Evolutionary conservation across 495 filamentous ascomycete species (phyloP), one percentile per base, ranked within the genome.

Genomic region (Neurospora pannonica): DNA sequence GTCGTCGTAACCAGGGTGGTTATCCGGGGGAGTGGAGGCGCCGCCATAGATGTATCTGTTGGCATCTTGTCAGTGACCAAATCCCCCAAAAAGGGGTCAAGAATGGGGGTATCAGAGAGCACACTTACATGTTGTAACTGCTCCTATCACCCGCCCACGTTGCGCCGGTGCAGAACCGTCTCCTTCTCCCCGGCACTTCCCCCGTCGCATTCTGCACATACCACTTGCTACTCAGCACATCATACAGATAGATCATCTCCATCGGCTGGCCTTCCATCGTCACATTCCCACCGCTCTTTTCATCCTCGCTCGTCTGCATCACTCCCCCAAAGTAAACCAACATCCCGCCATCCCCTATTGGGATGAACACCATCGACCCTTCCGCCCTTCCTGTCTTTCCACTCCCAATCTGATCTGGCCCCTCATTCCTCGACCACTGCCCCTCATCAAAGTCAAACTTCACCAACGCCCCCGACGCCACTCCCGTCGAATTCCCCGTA

Each of bases 101-200:
- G 17, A 24, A 40, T n/a, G 10, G 38, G 70, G 11, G 3, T 15
- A 31, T 17, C 24, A 28, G 24, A 31, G 5, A 28, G 38, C 13
- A 24, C 36, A 77, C 86, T 72, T 75, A 88, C 85, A 90, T 88
- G 74, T 89, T 89, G 73, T 86, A 84, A 73, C 80, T 87, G 19
- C 87, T 88, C 48, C 84, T 80, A 76, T 90, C 89, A n/a, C 80
- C 73, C 1, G 89, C 82, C 81, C 86, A 87, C 13, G 84, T 85
- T 10, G 82, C 84, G 8, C 86, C 89, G 5, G 85, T 85, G 77
- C 89, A 90, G 75, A 89, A 89, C 38, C 85, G 82, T 42, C 88
- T 74, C 6, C 89, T 80, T 42, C 79, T 73, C 38, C 77, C 76
- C 5, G 89, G 89, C 2, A 86, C 70, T 21, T 75, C 70, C 0